Evolutionary conservation across 768 basidiomycete species (phyloP), one percentile per base, ranked within the genome.

Genomic region (Filobasidium wieringae): DNA sequence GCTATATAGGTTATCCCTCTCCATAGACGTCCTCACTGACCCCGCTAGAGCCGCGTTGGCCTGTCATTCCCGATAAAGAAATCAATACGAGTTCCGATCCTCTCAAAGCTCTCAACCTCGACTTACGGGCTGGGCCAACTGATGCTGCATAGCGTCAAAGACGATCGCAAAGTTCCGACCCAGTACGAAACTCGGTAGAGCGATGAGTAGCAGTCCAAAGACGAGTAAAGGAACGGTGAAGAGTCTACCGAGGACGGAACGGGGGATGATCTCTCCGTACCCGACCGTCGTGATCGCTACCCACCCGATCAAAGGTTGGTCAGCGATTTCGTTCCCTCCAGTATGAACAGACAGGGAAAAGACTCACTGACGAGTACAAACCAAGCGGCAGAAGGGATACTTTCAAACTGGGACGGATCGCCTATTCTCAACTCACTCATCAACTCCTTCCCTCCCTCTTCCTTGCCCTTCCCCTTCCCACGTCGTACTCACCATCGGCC

Each of bases 201-300:
- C 91, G 67, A 95, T 90, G 39, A 92, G 78, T 0, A 95, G 78
- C 9, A 93, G 78, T 2, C 90, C 90, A 64, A 88, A 92, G 12
- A 88, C 79, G 49, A 95, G 82, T 19, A 95, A 79, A 0, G 90
- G 90, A 0, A 92, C 76, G 0, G 90, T 89, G 64, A 93, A 77
- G 33, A 92, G 76, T 1, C 88, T 83, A 0, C 90, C 90, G n/a
- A 92, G 77, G 72, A 86, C 83, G 1, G 88, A 88, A 12, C 86
- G 81, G 0, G 90, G 90, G 0, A 87, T 88, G 54, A 91, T 87
- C 72, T 93, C 90, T 34, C 90, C 90, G 64, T 90, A 93, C 12
- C 90, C 88, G 0, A 62, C 61, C 6, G 61, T 62, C 26, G 61
- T 62, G 30, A 62, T 62, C 2, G 61, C 60, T 61, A 30, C 12